Evolutionary conservation across 2,329 filamentous ascomycete genomes (phyloP), one percentile per base, ranked within the genome.

Genomic region (Periconia digitata): DNA sequence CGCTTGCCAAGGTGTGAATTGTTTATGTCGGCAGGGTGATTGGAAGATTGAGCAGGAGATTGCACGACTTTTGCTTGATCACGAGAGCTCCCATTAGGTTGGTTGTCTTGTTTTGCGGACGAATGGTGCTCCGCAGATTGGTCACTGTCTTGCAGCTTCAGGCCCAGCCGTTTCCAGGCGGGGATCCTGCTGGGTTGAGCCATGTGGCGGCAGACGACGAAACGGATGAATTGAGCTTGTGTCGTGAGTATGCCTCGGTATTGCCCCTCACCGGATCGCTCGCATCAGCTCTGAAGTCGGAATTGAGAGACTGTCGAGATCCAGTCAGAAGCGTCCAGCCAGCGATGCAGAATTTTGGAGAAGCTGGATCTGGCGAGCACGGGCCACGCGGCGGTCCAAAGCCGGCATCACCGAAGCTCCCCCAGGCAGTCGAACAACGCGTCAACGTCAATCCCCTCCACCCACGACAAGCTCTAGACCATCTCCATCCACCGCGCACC

Each of bases 81-180:
- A 20, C 21, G 27, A 22, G n/a, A 15, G 1, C 10, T 15, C 29
- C 40, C 37, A 22, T 17, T 23, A 40, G 41, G 48, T 46, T 58
- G 50, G 7, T 41, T 37, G 35, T 55, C 43, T 42, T 23, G 36
- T 34, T 40, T 39, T 10, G 60, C 46, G 41, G 54, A 51, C 40
- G 46, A 40, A 49, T 53, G 50, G 13, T 56, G 56, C 58, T 60
- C 60, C 60, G 58, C 58, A 58, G 64, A 55, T 59, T 65, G 62
- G 46, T 76, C 74, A 39, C 76, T 74, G 62, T 76, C 77, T 66
- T 84, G 85, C 58, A 83, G 72, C 71, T 83, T 83, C 51, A 84
- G 72, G 29, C 81, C 82, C 46, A 84, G 69, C 62, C 79, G 74
- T 64, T 83, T 84, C 81, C 81, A 85, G 51, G 82, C 81, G 24